Percentiles rank a stretch among this genome's conserved stretches.
phyloP scores from a whole-genome alignment of 169 alveolate genomes.

The Condylostoma magnum region DNA sequence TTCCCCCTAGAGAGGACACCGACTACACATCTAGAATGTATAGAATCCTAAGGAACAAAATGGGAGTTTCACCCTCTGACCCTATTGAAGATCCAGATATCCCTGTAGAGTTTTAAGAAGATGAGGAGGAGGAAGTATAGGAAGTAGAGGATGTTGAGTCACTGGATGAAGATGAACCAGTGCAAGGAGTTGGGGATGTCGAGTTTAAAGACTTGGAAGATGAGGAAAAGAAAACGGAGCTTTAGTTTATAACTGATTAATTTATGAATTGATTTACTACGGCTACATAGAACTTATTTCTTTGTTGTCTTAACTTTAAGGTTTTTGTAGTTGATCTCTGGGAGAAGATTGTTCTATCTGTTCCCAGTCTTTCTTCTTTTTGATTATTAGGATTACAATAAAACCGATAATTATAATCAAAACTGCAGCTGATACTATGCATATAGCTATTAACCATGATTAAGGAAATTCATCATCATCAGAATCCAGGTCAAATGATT shows the following conservation, averaged over 20 bases:
- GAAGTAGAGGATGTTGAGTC: constrained; percentile 47
- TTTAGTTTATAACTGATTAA: background rate
- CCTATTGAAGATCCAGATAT: constrained; percentile 69
- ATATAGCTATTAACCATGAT: too few species aligned
- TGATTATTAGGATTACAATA: too few species aligned
- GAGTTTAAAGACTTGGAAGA: constrained; percentile 5
- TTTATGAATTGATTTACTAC: too few species aligned
- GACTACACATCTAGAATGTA: constrained; percentile 66
- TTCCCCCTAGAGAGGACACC: constrained; percentile 63
- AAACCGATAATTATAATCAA: too few species aligned
- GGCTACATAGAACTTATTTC: too few species aligned
- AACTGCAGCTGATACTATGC: too few species aligned
- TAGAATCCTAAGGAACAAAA: constrained; percentile 60
- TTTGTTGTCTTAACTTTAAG: too few species aligned
- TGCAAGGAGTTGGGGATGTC: constrained; percentile 24
- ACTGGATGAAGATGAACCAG: constrained; percentile 32
- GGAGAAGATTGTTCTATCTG: too few species aligned
- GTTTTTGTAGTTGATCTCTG: too few species aligned
- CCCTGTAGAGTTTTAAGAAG: constrained; percentile 55
- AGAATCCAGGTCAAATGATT: too few species aligned
- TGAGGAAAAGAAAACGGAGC: constrained; percentile 3
- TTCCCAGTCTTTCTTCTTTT: too few species aligned
- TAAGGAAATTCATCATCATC: too few species aligned
- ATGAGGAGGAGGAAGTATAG: constrained; percentile 13
- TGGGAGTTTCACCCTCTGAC: constrained; percentile 70